A percentile compares a stretch with the other conserved stretches of the same genome.
Conservation (phyloP, 495 filamentous ascomycete species). For the Penicillium crystallinum region DNA sequence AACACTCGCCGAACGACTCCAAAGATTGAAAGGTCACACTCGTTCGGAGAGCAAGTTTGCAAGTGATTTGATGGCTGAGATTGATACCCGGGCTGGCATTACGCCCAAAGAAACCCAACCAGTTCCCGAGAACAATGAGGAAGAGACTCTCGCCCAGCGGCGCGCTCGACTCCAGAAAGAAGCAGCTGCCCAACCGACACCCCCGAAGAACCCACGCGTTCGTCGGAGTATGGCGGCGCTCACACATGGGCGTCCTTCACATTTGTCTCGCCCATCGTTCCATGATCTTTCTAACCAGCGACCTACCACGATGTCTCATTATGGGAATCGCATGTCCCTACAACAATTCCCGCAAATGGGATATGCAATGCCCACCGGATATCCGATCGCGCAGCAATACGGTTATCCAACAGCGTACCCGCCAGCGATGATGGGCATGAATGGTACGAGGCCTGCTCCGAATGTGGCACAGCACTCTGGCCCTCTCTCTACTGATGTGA, state of each 20-base stretch:
- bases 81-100: constrained; percentile 49
- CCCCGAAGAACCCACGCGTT: constrained; percentile 28
- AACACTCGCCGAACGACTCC: constrained; percentile 69
- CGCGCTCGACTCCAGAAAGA: constrained; percentile 75
- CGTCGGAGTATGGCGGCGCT: constrained; percentile 68
- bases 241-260: constrained; percentile 51
- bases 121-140: constrained; percentile 33
- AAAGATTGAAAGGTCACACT: constrained; percentile 57
- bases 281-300: constrained; percentile 20
- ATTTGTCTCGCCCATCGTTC: constrained; percentile 25
- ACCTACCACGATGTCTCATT: constrained; percentile 9
- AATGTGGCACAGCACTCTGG: constrained; percentile 35
- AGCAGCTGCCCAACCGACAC: constrained; percentile 34
- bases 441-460: constrained; percentile 31
- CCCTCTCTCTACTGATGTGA: constrained; percentile 65
- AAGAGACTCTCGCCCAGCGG: constrained; percentile 87
- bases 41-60: constrained; percentile 71
- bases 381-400: constrained; percentile 22
- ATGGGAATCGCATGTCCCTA: constrained; percentile 30
- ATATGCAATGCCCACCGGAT: constrained; percentile 13
- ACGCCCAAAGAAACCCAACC: constrained; percentile 9
- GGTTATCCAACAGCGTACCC: constrained; percentile 25
- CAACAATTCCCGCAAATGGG: constrained; percentile 25
- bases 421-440: constrained; percentile 29
- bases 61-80: constrained; percentile 68